These are phyloP conservation scores for Pichia sp. DNA, from an alignment of 1,139 yeast species.

Conservation along the genomic window DNA sequence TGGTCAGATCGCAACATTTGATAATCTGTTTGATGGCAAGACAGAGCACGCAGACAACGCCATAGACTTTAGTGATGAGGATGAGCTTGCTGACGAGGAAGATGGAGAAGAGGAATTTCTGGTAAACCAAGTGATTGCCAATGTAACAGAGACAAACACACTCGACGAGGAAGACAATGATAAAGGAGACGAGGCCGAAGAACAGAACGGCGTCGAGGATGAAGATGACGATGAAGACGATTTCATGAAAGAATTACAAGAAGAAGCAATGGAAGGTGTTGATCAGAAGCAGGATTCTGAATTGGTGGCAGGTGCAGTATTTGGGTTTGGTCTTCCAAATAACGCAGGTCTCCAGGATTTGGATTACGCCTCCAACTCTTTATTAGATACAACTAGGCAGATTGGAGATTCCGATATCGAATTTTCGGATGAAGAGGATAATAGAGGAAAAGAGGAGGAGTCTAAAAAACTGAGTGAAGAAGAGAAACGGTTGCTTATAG, in stretches of 20 bases:
- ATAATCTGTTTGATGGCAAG: constrained; percentile 32
- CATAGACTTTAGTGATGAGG: constrained; percentile 92
- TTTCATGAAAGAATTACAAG: constrained; percentile 35
- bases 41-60: constrained; percentile 86
- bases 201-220: not conserved
- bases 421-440: constrained; percentile 32
- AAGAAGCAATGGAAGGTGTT: constrained; percentile 39
- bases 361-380: constrained; percentile 39
- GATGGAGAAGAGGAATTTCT: constrained; percentile 6
- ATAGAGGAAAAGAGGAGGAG: constrained; percentile 16
- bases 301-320: constrained; percentile 39
- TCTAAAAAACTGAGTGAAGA: constrained; percentile 19
- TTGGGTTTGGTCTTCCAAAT: constrained; percentile 38
- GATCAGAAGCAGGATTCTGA: constrained; percentile 39
- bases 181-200: not conserved
- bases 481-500: constrained; percentile 11
- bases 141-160: constrained; percentile 9
- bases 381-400: constrained; percentile 36
- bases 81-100: constrained; percentile 88
- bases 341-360: constrained; percentile 40
- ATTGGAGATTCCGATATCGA: constrained; percentile 37
- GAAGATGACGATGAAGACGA: constrained; percentile 35
- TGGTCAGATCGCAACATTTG: constrained; percentile 32
- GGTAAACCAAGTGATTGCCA: not conserved
- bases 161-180: not conserved